phyloP scores from a whole-genome alignment of 1,284 basidiomycete genomes.

The Grifola frondosa region DNA sequence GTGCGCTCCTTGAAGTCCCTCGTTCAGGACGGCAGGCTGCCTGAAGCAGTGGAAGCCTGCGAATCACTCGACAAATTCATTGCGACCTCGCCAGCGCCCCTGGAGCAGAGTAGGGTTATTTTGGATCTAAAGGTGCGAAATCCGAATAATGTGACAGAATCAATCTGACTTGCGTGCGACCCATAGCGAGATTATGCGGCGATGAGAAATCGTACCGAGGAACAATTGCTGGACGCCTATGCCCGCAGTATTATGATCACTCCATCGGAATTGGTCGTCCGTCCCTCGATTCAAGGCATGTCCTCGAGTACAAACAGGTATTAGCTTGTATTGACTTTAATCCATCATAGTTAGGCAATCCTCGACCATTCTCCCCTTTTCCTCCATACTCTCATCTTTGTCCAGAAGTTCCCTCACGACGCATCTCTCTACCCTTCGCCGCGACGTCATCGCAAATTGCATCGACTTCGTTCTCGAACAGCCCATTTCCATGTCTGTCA shows the following conservation, averaged over 20 bases:
- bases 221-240: conserved; percentile 71
- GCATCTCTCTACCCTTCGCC: conserved; percentile 59
- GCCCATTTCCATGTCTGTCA: conserved; percentile 43
- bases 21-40: conserved; percentile 55
- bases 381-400: conserved; percentile 58
- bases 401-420: conserved; percentile 51
- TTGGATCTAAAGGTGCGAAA: conserved; percentile 55
- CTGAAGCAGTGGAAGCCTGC: conserved; percentile 53
- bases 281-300: conserved; percentile 57
- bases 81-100: conserved; percentile 46
- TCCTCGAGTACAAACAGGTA: conserved; percentile 2
- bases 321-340: conserved; percentile 1
- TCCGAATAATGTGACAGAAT: not conserved
- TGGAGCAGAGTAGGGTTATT: conserved; percentile 52
- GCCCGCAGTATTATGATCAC: conserved; percentile 53
- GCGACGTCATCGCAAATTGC: conserved; percentile 61
- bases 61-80: conserved; percentile 45
- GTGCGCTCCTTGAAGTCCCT: conserved; percentile 44
- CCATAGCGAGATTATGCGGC: conserved; percentile 53
- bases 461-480: conserved; percentile 59
- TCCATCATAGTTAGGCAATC: conserved; percentile 53
- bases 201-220: conserved; percentile 59
- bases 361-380: conserved; percentile 48
- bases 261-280: conserved; percentile 48
- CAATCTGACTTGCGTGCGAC: conserved; percentile 7